Conservation (phyloP, 805 yeast genomes). For the Metschnikowia lachancei region DNA sequence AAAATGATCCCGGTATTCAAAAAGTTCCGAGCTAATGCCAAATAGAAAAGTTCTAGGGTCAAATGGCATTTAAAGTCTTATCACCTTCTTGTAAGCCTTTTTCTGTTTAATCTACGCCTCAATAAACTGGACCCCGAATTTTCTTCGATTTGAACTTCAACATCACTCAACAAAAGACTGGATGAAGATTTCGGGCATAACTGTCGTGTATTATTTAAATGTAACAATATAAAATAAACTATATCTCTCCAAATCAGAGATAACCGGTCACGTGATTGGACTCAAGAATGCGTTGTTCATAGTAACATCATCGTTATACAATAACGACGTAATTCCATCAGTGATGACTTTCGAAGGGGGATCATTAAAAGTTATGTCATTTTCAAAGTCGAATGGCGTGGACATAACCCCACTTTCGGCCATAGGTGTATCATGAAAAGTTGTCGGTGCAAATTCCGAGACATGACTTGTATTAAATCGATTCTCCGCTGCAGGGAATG, state of each 20-base stretch:
- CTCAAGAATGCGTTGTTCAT: slow-evolving; percentile 10
- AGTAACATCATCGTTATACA: slow-evolving; percentile 8
- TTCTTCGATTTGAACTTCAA: too few species aligned
- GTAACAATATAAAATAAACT: not conserved
- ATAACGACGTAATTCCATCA: slow-evolving; percentile 1
- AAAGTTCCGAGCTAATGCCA: too few species aligned
- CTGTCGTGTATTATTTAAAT: not conserved
- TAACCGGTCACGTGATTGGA: not conserved
- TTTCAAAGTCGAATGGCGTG: slow-evolving; percentile 3
- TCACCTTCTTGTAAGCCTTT: too few species aligned
- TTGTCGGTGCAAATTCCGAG: not conserved
- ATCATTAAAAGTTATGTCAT: slow-evolving; percentile 4
- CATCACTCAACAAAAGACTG: too few species aligned
- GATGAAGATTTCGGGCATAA: slow-evolving; percentile 35
- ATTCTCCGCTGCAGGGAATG: not conserved
- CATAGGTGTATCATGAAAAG: not conserved
- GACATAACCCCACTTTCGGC: not conserved
- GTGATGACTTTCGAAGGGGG: slow-evolving; percentile 9
- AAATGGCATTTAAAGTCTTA: too few species aligned
- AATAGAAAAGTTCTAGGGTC: too few species aligned
- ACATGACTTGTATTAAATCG: not conserved
- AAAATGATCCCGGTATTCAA: too few species aligned
- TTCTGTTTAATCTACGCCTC: too few species aligned
- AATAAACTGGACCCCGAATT: too few species aligned
- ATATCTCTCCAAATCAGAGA: not conserved